Evolutionary conservation across 2,329 filamentous ascomycete species (phyloP).

Genomic region (Colletotrichum cuscutae): DNA sequence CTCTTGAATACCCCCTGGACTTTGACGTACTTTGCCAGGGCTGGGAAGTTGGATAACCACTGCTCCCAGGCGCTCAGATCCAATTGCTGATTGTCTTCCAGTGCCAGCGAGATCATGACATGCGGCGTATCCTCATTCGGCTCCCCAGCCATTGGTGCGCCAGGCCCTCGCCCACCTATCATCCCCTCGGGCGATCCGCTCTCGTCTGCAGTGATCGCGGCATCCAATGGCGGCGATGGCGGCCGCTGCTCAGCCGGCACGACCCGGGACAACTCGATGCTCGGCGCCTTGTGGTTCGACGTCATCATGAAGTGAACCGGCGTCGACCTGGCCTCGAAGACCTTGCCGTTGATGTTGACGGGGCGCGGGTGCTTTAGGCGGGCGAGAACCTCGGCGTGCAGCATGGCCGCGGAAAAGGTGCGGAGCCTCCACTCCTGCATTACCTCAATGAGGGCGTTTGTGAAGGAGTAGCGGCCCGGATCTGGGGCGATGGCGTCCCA

Average conservation of each 20-base stretch:
- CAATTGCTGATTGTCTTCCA: constrained; percentile 66
- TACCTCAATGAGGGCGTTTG: constrained; percentile 68
- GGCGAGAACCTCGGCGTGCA: constrained; percentile 69
- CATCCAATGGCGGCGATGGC: constrained; percentile 48
- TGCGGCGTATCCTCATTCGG: constrained; percentile 67
- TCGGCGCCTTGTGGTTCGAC: constrained; percentile 66
- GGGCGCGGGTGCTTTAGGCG: constrained; percentile 69
- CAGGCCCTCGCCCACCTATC: constrained; percentile 21
- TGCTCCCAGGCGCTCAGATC: constrained; percentile 69
- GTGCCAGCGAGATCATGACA: constrained; percentile 69
- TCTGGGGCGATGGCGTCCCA: constrained; percentile 71
- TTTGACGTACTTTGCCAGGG: constrained; percentile 68
- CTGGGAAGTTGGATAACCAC: constrained; percentile 66
- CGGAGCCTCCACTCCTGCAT: constrained; percentile 65
- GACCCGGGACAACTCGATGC: constrained; percentile 63
- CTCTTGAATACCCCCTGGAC: constrained; percentile 71
- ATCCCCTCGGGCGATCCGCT: constrained; percentile 6
- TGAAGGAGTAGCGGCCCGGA: constrained; percentile 69
- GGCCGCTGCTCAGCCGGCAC: constrained; percentile 46
- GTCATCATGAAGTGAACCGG: constrained; percentile 74
- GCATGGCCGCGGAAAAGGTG: constrained; percentile 68
- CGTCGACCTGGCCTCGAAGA: constrained; percentile 67
- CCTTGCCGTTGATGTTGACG: constrained; percentile 66
- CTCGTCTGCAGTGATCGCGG: constrained; percentile 15
- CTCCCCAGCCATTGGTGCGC: constrained; percentile 42